Evolutionary conservation across 148 eudicot genomes (phyloP).

Genomic region (Polygonum aviculare): DNA sequence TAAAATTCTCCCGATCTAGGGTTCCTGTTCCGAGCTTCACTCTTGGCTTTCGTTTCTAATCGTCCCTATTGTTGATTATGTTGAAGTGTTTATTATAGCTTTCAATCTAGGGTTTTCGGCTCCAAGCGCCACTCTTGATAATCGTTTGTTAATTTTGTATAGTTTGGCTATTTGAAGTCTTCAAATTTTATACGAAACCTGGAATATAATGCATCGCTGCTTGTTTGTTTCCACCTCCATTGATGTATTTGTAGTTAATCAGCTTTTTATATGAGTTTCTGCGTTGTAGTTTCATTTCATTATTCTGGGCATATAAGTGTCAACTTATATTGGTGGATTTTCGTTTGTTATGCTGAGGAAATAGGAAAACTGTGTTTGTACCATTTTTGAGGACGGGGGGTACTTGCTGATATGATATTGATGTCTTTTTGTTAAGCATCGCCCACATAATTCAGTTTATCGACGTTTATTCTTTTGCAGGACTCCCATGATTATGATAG

Average conservation of each 20-base stretch:
- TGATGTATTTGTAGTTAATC: background rate
- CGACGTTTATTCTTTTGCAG: conserved; percentile 24
- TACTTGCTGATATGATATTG: background rate
- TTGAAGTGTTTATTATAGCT: background rate
- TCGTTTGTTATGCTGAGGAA: background rate
- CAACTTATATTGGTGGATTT: background rate
- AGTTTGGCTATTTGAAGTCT: background rate
- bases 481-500: conserved; percentile 45
- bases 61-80: background rate
- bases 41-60: background rate
- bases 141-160: background rate
- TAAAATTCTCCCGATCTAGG: conserved; percentile 8
- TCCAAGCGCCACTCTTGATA: background rate
- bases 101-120: background rate
- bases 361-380: background rate
- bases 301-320: background rate
- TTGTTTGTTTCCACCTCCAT: background rate
- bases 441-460: background rate
- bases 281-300: background rate
- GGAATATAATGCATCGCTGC: background rate
- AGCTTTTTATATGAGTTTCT: background rate
- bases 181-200: background rate
- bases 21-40: background rate
- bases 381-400: background rate
- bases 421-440: background rate